phyloP scores from a whole-genome alignment of 129 eudicot species.

The Escallonia herrerae region DNA sequence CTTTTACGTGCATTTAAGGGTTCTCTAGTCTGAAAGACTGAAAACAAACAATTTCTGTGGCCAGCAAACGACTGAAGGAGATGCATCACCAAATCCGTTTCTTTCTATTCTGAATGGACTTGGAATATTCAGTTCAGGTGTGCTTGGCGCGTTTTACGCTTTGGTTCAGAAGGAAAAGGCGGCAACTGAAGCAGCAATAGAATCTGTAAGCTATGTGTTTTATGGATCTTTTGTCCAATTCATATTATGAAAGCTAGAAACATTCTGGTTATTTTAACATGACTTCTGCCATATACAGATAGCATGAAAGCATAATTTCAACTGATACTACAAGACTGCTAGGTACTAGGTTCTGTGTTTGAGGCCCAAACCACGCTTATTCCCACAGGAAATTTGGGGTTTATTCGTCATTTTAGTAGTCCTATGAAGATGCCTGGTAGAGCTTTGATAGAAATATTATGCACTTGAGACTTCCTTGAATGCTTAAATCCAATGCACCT shows the following conservation, averaged over 20 bases:
- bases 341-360: too few species aligned
- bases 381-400: too few species aligned
- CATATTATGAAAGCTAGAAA: neutral
- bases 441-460: too few species aligned
- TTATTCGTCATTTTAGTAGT: too few species aligned
- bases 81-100: constrained; percentile 49
- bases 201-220: constrained; percentile 55
- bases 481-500: neutral
- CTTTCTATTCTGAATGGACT: constrained; percentile 61
- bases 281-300: too few species aligned
- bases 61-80: constrained; percentile 34
- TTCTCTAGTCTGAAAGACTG: constrained; percentile 8
- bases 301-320: too few species aligned
- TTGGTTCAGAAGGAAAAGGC: constrained; percentile 72
- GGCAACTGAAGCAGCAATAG: constrained; percentile 40
- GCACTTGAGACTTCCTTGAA: too few species aligned
- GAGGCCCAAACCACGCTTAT: too few species aligned
- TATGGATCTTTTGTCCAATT: neutral
- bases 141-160: constrained; percentile 77
- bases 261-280: too few species aligned
- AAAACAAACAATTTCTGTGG: constrained; percentile 13
- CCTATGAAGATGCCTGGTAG: too few species aligned
- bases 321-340: too few species aligned
- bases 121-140: constrained; percentile 66
- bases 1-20: neutral